Evolutionary conservation across 345 rosid genomes (phyloP).

Genomic region (Acer yangbiense): DNA sequence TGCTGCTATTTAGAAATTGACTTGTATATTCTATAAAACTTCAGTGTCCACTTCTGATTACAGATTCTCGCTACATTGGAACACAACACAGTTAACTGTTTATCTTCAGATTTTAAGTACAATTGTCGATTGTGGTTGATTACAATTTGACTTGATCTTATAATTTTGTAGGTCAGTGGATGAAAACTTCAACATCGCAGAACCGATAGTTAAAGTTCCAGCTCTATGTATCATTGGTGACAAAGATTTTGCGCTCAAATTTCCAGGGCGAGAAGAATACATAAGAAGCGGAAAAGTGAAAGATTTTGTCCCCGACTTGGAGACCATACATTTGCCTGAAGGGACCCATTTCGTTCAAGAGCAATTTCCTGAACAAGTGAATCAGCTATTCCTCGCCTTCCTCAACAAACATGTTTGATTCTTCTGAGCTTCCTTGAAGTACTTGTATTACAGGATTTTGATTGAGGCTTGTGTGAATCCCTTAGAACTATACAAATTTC

Average conservation of each 20-base stretch:
- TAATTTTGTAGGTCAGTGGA: constrained; percentile 25
- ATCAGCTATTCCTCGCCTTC: constrained; percentile 46
- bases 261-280: constrained; percentile 54
- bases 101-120: not conserved
- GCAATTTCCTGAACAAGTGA: constrained; percentile 53
- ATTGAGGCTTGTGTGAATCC: not conserved
- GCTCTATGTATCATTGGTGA: constrained; percentile 52
- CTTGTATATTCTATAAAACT: not conserved
- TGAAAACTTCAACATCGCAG: constrained; percentile 27
- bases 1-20: not conserved
- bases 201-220: constrained; percentile 39
- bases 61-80: not conserved
- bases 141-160: not conserved
- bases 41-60: not conserved
- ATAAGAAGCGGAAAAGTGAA: constrained; percentile 42
- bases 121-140: not conserved
- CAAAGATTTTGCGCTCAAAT: constrained; percentile 49
- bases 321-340: constrained; percentile 45
- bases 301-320: constrained; percentile 47
- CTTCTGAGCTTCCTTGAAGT: not conserved
- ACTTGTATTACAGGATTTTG: not conserved
- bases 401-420: constrained; percentile 30
- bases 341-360: constrained; percentile 62
- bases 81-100: not conserved
- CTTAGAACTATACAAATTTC: not conserved